These are phyloP conservation scores for Kondoa malvinella DNA, from an alignment of 768 basidiomycete genomes.

Conservation along the genomic window DNA sequence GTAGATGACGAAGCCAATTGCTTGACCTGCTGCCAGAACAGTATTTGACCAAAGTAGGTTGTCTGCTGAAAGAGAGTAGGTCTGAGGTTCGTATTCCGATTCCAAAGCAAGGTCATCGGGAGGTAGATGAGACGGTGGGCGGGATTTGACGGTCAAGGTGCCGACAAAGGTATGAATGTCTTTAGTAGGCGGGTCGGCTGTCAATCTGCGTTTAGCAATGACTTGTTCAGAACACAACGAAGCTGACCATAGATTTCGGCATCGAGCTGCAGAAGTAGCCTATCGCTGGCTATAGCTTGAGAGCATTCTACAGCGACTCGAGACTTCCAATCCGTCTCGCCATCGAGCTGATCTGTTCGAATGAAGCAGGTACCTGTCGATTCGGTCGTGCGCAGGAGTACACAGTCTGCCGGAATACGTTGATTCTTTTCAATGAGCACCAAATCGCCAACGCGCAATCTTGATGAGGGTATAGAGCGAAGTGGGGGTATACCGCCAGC, in stretches of 20 bases:
- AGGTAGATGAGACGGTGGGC: slow-evolving; percentile 30
- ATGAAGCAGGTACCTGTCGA: slow-evolving; percentile 88
- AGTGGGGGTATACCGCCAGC: slow-evolving; percentile 35
- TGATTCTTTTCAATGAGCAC: slow-evolving; percentile 90
- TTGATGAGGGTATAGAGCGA: slow-evolving; percentile 69
- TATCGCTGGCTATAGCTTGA: slow-evolving; percentile 49
- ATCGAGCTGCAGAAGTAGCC: slow-evolving; percentile 44
- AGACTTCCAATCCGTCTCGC: slow-evolving; percentile 98
- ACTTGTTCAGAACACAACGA: not conserved
- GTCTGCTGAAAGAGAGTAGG: slow-evolving; percentile 61
- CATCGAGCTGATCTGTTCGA: slow-evolving; percentile 91
- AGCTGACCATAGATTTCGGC: slow-evolving; percentile 74
- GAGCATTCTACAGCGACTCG: slow-evolving; percentile 70
- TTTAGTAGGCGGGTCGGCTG: slow-evolving; percentile 87
- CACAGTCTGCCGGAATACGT: slow-evolving; percentile 83
- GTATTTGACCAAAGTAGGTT: slow-evolving; percentile 96
- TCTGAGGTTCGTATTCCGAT: slow-evolving; percentile 20
- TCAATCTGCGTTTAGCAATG: not conserved
- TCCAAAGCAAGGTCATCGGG: not conserved
- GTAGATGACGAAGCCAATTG: slow-evolving; percentile 81
- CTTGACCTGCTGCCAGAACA: slow-evolving; percentile 83
- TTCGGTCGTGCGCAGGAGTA: slow-evolving; percentile 75
- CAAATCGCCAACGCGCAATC: slow-evolving; percentile 76
- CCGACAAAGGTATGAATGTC: slow-evolving; percentile 93
- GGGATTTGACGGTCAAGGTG: slow-evolving; percentile 48